Base-by-base conservation (phyloP, 2,329 filamentous ascomycete species). In the Trichoderma citrinoviride region DNA sequence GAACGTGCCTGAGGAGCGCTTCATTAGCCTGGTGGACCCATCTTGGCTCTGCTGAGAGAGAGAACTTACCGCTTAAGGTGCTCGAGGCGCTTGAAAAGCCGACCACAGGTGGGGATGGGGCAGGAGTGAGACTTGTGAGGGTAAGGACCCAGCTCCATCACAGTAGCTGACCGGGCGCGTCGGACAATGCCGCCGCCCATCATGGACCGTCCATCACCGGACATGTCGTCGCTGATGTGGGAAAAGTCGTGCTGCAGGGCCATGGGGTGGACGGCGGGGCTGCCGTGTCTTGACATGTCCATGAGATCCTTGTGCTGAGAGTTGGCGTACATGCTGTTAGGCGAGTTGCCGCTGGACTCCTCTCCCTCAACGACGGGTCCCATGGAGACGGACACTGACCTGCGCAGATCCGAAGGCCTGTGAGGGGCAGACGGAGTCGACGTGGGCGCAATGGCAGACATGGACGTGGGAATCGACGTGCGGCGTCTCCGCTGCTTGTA, bases 101-200 rank as follows among this genome's bases (percentile, higher is more conserved):
- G 90, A 62, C 95, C 95, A 77, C 95, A 99, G 63, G 94, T 96
- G 29, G 95, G 95, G 73, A 99, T 99, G n/a, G 95, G 95, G 82
- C 95, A 99, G 2, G 94, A 98, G 79, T 99, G 95, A 46, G 93
- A 97, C 80, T 99, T 99, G 76, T 96, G 92, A 58, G 95, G 93
- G 76, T 98, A 98, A 15, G 96, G 95, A 37, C 92, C 93, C 68
- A 97, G 86, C 78, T 99, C 95, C 90, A 96, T 96, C 78, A 96
- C 91, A 4, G 95, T 98, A 60, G 95, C 94, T 70, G 93, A 97
- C 70, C 94, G 89, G 69, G 95, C 95, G 73, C 95, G 87, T 72
- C 95, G 91, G 72, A 95, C 90, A 66, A 92, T 92, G 66, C 90
- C 91, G 80, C 90, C 80, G 81, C 89, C 80, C 86, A 91, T 75